Evolutionary conservation across 306 rosid species (phyloP).

Genomic region (Prunus mume): DNA sequence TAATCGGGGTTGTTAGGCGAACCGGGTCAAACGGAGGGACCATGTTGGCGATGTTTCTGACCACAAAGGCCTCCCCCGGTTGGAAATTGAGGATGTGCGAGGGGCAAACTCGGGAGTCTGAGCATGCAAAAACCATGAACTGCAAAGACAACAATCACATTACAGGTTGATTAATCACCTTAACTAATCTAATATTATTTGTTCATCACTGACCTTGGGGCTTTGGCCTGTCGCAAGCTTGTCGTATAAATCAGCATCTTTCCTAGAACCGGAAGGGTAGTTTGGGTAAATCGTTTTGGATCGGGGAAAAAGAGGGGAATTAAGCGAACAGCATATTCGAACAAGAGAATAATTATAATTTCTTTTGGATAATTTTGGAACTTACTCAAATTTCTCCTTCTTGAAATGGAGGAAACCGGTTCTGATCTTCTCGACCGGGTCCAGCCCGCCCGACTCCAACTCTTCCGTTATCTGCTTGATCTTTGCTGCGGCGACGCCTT

Average conservation of each 20-base stretch:
- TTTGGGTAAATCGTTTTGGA: not conserved
- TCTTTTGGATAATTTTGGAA: not conserved
- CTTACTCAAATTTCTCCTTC: slow-evolving; percentile 75
- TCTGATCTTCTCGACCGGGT: slow-evolving; percentile 66
- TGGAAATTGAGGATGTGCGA: slow-evolving; percentile 86
- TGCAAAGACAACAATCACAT: slow-evolving; percentile 27
- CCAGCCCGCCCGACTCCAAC: slow-evolving; percentile 27
- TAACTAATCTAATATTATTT: not conserved
- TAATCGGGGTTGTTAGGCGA: not conserved
- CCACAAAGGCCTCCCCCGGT: slow-evolving; percentile 93
- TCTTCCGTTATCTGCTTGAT: slow-evolving; percentile 71
- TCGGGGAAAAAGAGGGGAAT: not conserved
- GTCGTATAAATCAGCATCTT: slow-evolving; percentile 60
- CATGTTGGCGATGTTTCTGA: slow-evolving; percentile 97
- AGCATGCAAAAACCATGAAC: slow-evolving; percentile 97
- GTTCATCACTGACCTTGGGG: slow-evolving; percentile 66
- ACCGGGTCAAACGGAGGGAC: slow-evolving; percentile 93
- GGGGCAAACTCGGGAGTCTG: slow-evolving; percentile 95
- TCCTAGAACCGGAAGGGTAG: slow-evolving; percentile 41
- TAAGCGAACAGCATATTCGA: slow-evolving; percentile 29
- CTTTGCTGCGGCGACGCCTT: slow-evolving; percentile 63
- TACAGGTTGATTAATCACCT: not conserved
- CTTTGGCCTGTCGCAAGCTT: slow-evolving; percentile 78
- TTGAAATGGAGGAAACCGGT: slow-evolving; percentile 71
- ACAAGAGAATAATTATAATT: not conserved